phyloP scores from a whole-genome alignment of 805 yeast genomes.

The Sugiyamaella marilandica region DNA sequence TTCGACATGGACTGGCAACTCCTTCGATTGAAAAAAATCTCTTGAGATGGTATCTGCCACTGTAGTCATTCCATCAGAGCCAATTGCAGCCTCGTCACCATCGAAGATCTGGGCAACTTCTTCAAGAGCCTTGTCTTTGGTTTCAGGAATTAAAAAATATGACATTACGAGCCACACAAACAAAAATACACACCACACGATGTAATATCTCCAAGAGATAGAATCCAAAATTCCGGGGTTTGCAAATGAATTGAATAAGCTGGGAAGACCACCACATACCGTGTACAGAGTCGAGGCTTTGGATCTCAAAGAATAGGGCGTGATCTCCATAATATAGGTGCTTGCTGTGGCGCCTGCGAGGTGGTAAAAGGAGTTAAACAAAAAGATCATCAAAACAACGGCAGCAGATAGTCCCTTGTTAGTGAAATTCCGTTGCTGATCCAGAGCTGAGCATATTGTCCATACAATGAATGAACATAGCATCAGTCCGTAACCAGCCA shows the following conservation, averaged over 20 bases:
- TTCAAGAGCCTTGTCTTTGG: slow-evolving; percentile 41
- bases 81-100: neutral
- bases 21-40: neutral
- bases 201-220: slow-evolving; percentile 43
- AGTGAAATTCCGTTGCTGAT: slow-evolving; percentile 8
- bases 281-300: slow-evolving; percentile 35
- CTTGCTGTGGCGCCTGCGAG: slow-evolving; percentile 44
- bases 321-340: slow-evolving; percentile 27
- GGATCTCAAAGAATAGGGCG: slow-evolving; percentile 33
- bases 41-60: neutral
- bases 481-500: neutral
- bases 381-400: slow-evolving; percentile 16
- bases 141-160: slow-evolving; percentile 38
- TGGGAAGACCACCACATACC: slow-evolving; percentile 5
- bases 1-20: neutral
- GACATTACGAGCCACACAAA: slow-evolving; percentile 30
- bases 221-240: slow-evolving; percentile 40
- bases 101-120: slow-evolving; percentile 43
- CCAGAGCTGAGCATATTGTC: slow-evolving; percentile 26
- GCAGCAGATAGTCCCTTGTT: slow-evolving; percentile 6
- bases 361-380: slow-evolving; percentile 16
- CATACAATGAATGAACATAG: slow-evolving; percentile 29
- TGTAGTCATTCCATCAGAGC: neutral
- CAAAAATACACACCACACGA: slow-evolving; percentile 28
- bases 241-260: slow-evolving; percentile 31